These are phyloP conservation scores for Elsinoe australis DNA, from an alignment of 2,329 filamentous ascomycete genomes.

Conservation along the genomic window DNA sequence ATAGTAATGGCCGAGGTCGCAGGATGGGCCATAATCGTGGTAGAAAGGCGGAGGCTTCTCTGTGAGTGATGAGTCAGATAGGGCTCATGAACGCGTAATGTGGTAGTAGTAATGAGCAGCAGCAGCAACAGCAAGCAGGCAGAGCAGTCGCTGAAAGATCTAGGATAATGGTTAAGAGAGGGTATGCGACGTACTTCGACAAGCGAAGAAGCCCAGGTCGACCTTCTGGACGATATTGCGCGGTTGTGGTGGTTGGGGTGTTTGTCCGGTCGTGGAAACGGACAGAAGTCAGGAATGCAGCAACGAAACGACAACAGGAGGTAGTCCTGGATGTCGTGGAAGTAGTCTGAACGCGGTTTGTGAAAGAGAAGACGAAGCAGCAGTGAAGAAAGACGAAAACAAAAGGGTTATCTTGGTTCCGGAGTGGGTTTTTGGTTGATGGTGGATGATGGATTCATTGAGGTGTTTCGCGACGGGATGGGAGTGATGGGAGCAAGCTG, in stretches of 20 bases:
- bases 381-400: conserved; percentile 4
- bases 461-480: conserved; percentile 16
- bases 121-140: conserved; percentile 5
- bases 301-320: conserved; percentile 8
- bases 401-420: conserved; percentile 8
- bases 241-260: neutral
- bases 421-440: conserved; percentile 6
- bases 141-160: conserved; percentile 9
- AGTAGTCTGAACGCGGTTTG: neutral
- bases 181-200: conserved; percentile 29
- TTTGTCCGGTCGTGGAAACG: conserved; percentile 16
- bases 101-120: neutral
- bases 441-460: neutral
- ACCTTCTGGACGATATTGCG: conserved; percentile 5
- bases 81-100: conserved; percentile 10
- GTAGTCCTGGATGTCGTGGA: neutral
- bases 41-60: conserved; percentile 29
- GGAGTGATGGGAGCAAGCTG: no score
- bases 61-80: conserved; percentile 22
- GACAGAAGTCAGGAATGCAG: conserved; percentile 10
- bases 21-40: conserved; percentile 28
- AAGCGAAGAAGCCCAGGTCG: conserved; percentile 17
- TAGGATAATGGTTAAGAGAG: neutral
- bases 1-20: conserved; percentile 26
- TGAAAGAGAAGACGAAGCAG: conserved; percentile 7